A percentile compares a stretch with the other conserved stretches of the same genome.
These are phyloP conservation scores for Euphrasia arctica DNA, from an alignment of 305 asterid species.

Conservation along the genomic window DNA sequence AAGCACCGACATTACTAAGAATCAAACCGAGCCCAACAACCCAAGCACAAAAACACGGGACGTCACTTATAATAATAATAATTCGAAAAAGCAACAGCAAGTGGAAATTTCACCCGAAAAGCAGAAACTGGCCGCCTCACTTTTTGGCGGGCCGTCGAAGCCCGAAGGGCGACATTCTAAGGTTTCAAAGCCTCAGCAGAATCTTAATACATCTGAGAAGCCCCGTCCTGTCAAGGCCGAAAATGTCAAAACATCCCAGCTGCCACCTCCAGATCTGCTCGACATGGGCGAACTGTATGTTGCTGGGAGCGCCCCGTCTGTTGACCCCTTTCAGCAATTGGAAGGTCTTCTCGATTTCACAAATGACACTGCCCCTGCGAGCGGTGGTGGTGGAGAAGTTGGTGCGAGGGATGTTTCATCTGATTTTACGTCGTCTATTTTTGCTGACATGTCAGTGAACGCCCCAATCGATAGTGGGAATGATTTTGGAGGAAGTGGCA, in stretches of 20 bases:
- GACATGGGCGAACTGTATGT: constrained; percentile 74
- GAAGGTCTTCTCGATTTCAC: constrained; percentile 76
- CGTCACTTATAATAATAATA: constrained; percentile 41
- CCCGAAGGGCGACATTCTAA: constrained; percentile 56
- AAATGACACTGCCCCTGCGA: constrained; percentile 37
- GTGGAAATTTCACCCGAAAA: constrained; percentile 80
- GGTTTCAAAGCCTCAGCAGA: constrained; percentile 37
- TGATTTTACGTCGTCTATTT: constrained; percentile 59
- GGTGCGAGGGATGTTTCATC: constrained; percentile 37
- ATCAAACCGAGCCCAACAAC: constrained; percentile 54
- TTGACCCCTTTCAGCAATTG: constrained; percentile 85
- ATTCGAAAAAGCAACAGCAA: constrained; percentile 50
- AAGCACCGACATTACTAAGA: constrained; percentile 37
- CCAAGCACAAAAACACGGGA: constrained; percentile 44
- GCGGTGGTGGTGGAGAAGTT: constrained; percentile 23
- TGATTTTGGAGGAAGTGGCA: constrained; percentile 40
- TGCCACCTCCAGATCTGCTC: constrained; percentile 78
- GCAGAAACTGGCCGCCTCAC: constrained; percentile 93
- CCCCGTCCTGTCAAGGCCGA: constrained; percentile 36
- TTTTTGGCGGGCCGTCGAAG: constrained; percentile 66
- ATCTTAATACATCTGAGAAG: constrained; percentile 35
- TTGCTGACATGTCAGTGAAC: constrained; percentile 49
- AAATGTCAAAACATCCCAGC: constrained; percentile 45
- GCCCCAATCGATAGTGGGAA: constrained; percentile 37
- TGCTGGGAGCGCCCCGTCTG: constrained; percentile 36